Evolutionary conservation across 352 stramenopile species (phyloP).

Genomic region (Phytophthora pistaciae): DNA sequence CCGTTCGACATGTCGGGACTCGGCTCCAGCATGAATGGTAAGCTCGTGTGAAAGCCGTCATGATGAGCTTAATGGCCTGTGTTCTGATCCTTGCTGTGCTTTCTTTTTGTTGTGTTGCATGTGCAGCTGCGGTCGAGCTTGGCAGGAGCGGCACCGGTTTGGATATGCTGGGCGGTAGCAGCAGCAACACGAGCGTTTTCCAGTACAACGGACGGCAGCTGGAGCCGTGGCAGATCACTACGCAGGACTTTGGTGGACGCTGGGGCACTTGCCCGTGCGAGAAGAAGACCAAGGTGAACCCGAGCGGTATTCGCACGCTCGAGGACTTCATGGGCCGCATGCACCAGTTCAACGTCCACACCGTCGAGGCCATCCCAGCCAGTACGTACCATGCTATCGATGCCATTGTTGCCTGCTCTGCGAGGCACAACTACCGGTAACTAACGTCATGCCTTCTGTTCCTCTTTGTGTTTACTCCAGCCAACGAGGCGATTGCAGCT

Average conservation of each 20-base stretch:
- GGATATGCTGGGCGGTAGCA: constrained; percentile 44
- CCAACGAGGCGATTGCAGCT: constrained; percentile 89
- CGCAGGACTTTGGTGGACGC: constrained; percentile 86
- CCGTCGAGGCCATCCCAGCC: constrained; percentile 83
- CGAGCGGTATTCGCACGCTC: constrained; percentile 80
- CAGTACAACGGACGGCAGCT: constrained; percentile 85
- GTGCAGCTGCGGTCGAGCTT: constrained; percentile 51
- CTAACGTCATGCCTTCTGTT: constrained; percentile 19
- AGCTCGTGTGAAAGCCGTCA: neutral
- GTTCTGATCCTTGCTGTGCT: neutral
- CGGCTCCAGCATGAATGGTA: constrained; percentile 76
- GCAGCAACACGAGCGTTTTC: constrained; percentile 50
- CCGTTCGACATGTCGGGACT: constrained; percentile 83
- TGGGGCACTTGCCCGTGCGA: constrained; percentile 87
- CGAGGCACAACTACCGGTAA: constrained; percentile 2
- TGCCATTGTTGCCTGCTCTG: constrained; percentile 11
- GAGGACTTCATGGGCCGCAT: constrained; percentile 87
- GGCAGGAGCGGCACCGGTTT: constrained; percentile 44
- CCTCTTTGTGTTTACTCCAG: constrained; percentile 34
- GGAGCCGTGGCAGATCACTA: constrained; percentile 89
- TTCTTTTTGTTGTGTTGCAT: constrained; percentile 20
- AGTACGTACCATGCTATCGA: constrained; percentile 63
- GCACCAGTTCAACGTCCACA: constrained; percentile 83
- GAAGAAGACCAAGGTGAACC: constrained; percentile 87
- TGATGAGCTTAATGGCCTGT: neutral